A percentile compares a stretch with the other conserved stretches of the same genome.
Evolutionary conservation across 495 filamentous ascomycete species (phyloP).

Genomic region (Podospora tetraspora): DNA sequence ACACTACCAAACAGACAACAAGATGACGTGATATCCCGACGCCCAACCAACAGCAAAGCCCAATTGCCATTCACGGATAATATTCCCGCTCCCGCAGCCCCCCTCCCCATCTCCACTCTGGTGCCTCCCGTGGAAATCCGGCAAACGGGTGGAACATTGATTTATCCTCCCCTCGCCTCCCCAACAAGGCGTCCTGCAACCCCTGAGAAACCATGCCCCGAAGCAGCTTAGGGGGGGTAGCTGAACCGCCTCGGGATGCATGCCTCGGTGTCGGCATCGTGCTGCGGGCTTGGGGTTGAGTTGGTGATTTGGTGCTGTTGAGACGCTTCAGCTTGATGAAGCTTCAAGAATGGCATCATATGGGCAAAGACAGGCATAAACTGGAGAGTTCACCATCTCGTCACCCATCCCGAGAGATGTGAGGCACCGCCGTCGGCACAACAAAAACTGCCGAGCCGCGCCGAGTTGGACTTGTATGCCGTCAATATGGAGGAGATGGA

Average conservation of each 20-base stretch:
- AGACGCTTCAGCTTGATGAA: not conserved
- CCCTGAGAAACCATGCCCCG: not conserved
- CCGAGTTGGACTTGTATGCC: not conserved
- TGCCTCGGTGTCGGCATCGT: not conserved
- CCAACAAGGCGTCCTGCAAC: not conserved
- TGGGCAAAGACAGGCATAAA: no score
- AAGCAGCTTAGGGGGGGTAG: not conserved
- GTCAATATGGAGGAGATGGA: not conserved
- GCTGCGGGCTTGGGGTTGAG: not conserved
- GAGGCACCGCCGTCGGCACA: not conserved
- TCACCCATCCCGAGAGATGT: not conserved
- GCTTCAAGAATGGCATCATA: no score
- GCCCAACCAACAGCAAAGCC: not conserved
- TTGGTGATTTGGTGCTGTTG: not conserved
- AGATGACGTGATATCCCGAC: not conserved
- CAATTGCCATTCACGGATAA: not conserved
- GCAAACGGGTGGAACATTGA: not conserved
- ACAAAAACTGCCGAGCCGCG: constrained; percentile 13
- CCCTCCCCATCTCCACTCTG: not conserved
- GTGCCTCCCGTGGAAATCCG: not conserved
- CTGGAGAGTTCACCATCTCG: no score
- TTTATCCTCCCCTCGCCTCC: not conserved
- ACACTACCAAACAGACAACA: not conserved
- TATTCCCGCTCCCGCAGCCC: not conserved
- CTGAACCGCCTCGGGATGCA: not conserved